These are phyloP conservation scores for Echinosophora koreensis DNA, from an alignment of 306 rosid genomes.

Conservation along the genomic window DNA sequence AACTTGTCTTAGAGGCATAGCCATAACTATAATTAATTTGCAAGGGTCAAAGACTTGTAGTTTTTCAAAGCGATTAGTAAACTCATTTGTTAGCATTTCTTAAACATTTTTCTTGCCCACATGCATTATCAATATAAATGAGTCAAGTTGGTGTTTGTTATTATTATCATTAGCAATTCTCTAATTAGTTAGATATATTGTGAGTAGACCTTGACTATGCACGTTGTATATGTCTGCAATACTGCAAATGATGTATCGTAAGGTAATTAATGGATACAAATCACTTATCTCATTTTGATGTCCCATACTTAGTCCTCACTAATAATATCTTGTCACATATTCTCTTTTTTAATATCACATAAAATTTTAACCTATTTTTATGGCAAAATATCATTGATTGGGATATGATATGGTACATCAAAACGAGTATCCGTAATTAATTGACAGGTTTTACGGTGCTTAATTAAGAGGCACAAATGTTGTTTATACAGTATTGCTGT, in stretches of 20 bases:
- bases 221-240: background rate
- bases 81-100: conserved; percentile 15
- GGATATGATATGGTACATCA: too few relatives aligned
- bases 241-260: background rate
- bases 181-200: background rate
- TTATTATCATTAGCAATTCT: conserved; percentile 7
- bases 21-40: conserved; percentile 7
- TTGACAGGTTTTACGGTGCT: conserved; percentile 28
- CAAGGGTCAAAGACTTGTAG: conserved; percentile 34
- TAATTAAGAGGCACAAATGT: conserved; percentile 7
- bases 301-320: too few relatives aligned
- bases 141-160: background rate
- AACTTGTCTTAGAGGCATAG: background rate
- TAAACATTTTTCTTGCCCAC: conserved; percentile 13
- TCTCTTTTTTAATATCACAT: too few relatives aligned
- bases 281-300: too few relatives aligned
- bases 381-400: too few relatives aligned
- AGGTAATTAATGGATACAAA: background rate
- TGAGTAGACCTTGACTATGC: background rate
- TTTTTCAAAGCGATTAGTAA: conserved; percentile 30
- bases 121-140: conserved; percentile 7
- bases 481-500: conserved; percentile 11
- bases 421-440: too few relatives aligned
- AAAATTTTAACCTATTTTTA: too few relatives aligned
- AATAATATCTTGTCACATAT: too few relatives aligned